Evolutionary conservation across 2,329 filamentous ascomycete genomes (phyloP), one percentile per base, ranked within the genome.

Genomic region (Madurella fahalii): DNA sequence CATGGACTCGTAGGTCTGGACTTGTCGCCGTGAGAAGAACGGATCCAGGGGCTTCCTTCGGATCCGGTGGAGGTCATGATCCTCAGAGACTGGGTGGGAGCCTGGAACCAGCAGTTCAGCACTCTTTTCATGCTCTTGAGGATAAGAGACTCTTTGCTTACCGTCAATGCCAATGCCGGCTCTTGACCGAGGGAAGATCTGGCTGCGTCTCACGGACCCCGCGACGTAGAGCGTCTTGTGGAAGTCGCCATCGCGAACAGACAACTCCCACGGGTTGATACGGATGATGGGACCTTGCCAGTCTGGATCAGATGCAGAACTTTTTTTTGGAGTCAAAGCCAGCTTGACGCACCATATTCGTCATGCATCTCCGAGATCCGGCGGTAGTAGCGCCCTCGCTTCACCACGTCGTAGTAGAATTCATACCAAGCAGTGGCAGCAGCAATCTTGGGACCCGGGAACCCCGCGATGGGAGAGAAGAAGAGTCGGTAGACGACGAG

Each of bases 341-440:
- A 5, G 11, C 15, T 17, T 7, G 25, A 60, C 67, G 52, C 68
- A 75, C 87, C 87, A 64, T 94, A 90, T 66, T 79, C 77, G 60
- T 84, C 72, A 68, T 94, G 90, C 60, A 85, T 75, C 34, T 78
- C 76, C 72, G 83, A 83, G 63, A 89, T 84, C 63, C 86, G 82
- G 15, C 53, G 63, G 13, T 91, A 77, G 66, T 90, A 87, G 1
- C 86, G 79, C 60, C 87, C 84, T 47, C 87, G 87, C 64, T n/a
- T 59, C 15, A 82, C 85, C 70, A 84, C 87, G 40, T 86, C 85
- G 61, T 90, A 84, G 68, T 87, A 91, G 17, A 86, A 78, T 65
- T 84, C 80, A 61, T 84, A 80, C 61, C 73, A 79, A 59, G 83
- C 77, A 11, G 83, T 83, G 60, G 85, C 68, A 63, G 81, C 84